Evolutionary conservation across 2,329 filamentous ascomycete species (phyloP).

Genomic region (Cytospora piceae): DNA sequence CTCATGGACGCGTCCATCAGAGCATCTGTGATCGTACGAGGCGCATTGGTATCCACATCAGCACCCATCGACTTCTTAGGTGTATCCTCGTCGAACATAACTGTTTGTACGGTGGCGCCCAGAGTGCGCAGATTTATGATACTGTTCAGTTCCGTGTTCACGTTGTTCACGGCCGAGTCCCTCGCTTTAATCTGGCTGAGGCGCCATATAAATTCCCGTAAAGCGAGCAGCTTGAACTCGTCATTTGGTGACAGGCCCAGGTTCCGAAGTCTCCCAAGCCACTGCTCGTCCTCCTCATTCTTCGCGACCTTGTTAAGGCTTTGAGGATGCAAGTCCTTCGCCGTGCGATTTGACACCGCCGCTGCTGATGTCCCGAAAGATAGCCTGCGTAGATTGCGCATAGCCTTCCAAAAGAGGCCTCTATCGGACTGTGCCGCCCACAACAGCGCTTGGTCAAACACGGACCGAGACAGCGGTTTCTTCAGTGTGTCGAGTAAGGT

Average conservation of each 20-base stretch:
- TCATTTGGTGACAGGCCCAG: slow-evolving; percentile 82
- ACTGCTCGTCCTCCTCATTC: slow-evolving; percentile 93
- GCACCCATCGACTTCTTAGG: slow-evolving; percentile 47
- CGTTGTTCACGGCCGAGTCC: slow-evolving; percentile 44
- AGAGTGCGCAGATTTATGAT: slow-evolving; percentile 77
- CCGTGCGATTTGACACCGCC: slow-evolving; percentile 57
- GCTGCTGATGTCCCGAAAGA: slow-evolving; percentile 69
- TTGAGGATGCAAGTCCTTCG: slow-evolving; percentile 59
- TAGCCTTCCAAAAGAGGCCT: slow-evolving; percentile 84
- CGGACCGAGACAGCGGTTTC: slow-evolving; percentile 74
- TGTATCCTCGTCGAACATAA: slow-evolving; percentile 85
- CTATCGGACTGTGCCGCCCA: slow-evolving; percentile 85
- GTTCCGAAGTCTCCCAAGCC: slow-evolving; percentile 83
- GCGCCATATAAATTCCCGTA: slow-evolving; percentile 91
- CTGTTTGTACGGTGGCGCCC: slow-evolving; percentile 80
- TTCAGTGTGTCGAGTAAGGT: slow-evolving; percentile 81
- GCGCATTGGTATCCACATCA: slow-evolving; percentile 46
- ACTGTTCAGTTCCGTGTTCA: slow-evolving; percentile 59
- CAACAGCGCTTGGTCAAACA: slow-evolving; percentile 82
- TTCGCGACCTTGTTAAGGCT: slow-evolving; percentile 67
- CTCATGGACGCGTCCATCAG: slow-evolving; percentile 89
- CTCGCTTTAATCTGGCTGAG: slow-evolving; percentile 73
- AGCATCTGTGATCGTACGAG: slow-evolving; percentile 87
- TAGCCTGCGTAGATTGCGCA: slow-evolving; percentile 65
- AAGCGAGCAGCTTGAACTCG: slow-evolving; percentile 82